A percentile compares a stretch with the other conserved stretches of the same genome.
Conservation (phyloP, 2,329 filamentous ascomycete genomes). For the Magnaporthiopsis rhizophila region DNA sequence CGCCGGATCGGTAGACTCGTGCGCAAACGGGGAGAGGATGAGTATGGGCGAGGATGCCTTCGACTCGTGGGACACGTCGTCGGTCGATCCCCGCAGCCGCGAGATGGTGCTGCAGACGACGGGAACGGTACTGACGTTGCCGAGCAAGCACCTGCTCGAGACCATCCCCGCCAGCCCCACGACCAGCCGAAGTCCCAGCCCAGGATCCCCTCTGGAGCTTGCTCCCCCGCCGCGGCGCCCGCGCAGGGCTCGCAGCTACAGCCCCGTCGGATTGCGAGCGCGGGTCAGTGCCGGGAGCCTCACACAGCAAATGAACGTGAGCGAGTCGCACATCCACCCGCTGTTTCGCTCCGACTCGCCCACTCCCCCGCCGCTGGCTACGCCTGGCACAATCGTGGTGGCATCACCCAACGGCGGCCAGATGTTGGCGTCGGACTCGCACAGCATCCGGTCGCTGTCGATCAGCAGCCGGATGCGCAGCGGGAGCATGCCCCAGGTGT, state of each 20-base stretch:
- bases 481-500: conserved; percentile 40
- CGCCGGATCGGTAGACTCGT: conserved; percentile 40
- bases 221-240: conserved; percentile 36
- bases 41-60: conserved; percentile 52
- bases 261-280: conserved; percentile 26
- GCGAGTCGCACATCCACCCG: conserved; percentile 68
- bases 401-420: conserved; percentile 63
- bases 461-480: conserved; percentile 39
- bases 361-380: conserved; percentile 49
- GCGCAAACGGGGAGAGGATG: conserved; percentile 23
- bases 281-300: conserved; percentile 21
- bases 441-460: conserved; percentile 41
- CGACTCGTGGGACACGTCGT: conserved; percentile 68
- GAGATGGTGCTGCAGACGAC: conserved; percentile 47
- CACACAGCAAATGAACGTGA: conserved; percentile 28
- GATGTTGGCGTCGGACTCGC: conserved; percentile 44
- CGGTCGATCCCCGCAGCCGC: conserved; percentile 54
- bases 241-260: conserved; percentile 41
- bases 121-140: conserved; percentile 12
- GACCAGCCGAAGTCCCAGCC: conserved; percentile 57
- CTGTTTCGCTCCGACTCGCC: conserved; percentile 69
- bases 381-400: conserved; percentile 62
- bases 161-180: conserved; percentile 62
- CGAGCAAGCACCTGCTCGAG: conserved; percentile 45
- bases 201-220: conserved; percentile 50